Evolutionary conservation across 2,329 filamentous ascomycete species (phyloP).

Genomic region (Truncatella angustata): DNA sequence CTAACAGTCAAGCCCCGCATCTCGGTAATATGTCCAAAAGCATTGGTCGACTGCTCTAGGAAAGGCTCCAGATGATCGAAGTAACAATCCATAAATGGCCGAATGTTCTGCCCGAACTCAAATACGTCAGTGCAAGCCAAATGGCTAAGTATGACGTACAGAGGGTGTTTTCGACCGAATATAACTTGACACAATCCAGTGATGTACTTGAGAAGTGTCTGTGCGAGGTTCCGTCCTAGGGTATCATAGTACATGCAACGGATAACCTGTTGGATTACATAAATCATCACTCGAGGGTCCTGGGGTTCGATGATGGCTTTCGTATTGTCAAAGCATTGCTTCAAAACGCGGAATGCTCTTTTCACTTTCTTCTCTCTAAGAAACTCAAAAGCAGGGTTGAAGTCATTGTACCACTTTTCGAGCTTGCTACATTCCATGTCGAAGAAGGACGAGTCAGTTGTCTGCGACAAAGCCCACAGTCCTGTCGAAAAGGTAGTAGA

Average conservation of each 20-base stretch:
- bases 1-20: slow-evolving; percentile 9
- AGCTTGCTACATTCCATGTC: slow-evolving; percentile 10
- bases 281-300: slow-evolving; percentile 11
- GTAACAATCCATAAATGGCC: slow-evolving; percentile 11
- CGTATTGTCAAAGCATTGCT: slow-evolving; percentile 7
- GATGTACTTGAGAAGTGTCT: slow-evolving; percentile 8
- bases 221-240: slow-evolving; percentile 5
- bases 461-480: slow-evolving; percentile 5
- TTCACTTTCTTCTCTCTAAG: not conserved
- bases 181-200: slow-evolving; percentile 5
- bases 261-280: slow-evolving; percentile 10
- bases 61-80: slow-evolving; percentile 13
- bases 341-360: slow-evolving; percentile 6
- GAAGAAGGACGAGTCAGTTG: slow-evolving; percentile 1
- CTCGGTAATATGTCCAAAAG: slow-evolving; percentile 6
- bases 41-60: not conserved
- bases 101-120: slow-evolving; percentile 3
- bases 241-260: slow-evolving; percentile 12
- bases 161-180: not conserved
- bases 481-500: slow-evolving; percentile 10
- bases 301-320: slow-evolving; percentile 7
- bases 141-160: slow-evolving; percentile 5
- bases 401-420: slow-evolving; percentile 12
- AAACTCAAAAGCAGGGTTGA: slow-evolving; percentile 8
- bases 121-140: slow-evolving; percentile 2